Percentiles rank a stretch among this genome's conserved stretches.
phyloP scores from a whole-genome alignment of 148 eudicot genomes.

The Camellia granthamiana region DNA sequence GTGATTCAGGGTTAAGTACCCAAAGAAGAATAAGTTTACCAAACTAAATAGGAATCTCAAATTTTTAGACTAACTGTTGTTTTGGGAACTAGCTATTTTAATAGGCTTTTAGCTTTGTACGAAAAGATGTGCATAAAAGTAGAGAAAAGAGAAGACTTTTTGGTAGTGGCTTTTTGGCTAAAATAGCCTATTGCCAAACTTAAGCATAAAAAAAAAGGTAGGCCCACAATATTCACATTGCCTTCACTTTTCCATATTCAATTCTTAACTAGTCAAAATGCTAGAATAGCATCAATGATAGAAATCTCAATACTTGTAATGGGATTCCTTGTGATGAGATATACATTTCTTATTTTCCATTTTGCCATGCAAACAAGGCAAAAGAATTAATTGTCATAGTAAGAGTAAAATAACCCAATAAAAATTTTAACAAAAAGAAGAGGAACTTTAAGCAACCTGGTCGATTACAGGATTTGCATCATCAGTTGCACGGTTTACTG shows the following conservation, averaged over 20 bases:
- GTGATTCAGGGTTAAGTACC: background rate
- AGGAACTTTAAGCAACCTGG: constrained; percentile 19
- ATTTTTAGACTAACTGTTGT: background rate
- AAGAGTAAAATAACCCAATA: background rate
- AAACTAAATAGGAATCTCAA: background rate
- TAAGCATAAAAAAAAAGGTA: background rate
- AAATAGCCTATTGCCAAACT: no score
- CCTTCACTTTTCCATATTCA: background rate
- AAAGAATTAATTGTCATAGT: background rate
- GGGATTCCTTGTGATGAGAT: background rate
- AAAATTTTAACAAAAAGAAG: background rate
- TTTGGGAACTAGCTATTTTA: no score
- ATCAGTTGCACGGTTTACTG: background rate
- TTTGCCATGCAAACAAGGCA: background rate
- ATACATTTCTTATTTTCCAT: background rate
- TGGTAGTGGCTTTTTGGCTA: no score
- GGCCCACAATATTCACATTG: background rate
- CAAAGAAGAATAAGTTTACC: background rate
- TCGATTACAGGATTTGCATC: constrained; percentile 13
- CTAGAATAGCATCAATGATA: background rate
- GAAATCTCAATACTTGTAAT: background rate
- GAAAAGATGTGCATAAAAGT: no score
- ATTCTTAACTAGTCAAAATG: background rate
- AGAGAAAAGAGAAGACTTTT: no score
- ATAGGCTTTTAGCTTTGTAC: no score